Conservation (phyloP, 352 stramenopile species). For the Phytophthora pinifolia region DNA sequence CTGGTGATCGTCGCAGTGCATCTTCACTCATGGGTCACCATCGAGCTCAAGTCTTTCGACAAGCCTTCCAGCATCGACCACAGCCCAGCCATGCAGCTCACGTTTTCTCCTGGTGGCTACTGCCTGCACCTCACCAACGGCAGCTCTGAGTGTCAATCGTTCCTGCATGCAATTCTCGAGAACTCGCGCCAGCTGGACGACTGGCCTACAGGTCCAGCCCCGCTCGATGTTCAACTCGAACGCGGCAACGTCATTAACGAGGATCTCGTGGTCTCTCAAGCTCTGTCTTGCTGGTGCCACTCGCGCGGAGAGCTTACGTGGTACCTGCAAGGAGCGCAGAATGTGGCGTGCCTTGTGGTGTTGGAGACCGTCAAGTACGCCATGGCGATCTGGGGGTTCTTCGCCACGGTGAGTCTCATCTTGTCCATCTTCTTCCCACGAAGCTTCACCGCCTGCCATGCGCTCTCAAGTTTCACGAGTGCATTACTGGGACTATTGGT, state of each 20-base stretch:
- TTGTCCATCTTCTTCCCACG: slow-evolving; percentile 19
- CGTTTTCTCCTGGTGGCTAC: slow-evolving; percentile 48
- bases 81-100: slow-evolving; percentile 21
- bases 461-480: slow-evolving; percentile 40
- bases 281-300: slow-evolving; percentile 50
- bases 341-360: slow-evolving; percentile 57
- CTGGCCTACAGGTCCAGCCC: slow-evolving; percentile 13
- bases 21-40: slow-evolving; percentile 38
- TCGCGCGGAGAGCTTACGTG: slow-evolving; percentile 33
- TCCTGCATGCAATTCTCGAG: slow-evolving; percentile 38
- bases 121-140: slow-evolving; percentile 42
- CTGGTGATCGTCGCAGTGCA: slow-evolving; percentile 28
- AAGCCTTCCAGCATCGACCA: not conserved
- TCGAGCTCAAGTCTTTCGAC: slow-evolving; percentile 22
- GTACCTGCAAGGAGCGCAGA: slow-evolving; percentile 52
- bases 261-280: slow-evolving; percentile 24
- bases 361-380: slow-evolving; percentile 59
- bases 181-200: slow-evolving; percentile 11
- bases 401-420: slow-evolving; percentile 23
- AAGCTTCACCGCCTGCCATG: slow-evolving; percentile 13
- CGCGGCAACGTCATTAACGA: slow-evolving; percentile 14
- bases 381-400: slow-evolving; percentile 42
- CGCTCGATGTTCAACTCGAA: slow-evolving; percentile 6
- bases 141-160: slow-evolving; percentile 42
- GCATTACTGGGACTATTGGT: slow-evolving; percentile 39